A percentile compares a stretch with the other conserved stretches of the same genome.
Evolutionary conservation across 345 rosid genomes (phyloP).

Genomic region (Ceriops decandra): DNA sequence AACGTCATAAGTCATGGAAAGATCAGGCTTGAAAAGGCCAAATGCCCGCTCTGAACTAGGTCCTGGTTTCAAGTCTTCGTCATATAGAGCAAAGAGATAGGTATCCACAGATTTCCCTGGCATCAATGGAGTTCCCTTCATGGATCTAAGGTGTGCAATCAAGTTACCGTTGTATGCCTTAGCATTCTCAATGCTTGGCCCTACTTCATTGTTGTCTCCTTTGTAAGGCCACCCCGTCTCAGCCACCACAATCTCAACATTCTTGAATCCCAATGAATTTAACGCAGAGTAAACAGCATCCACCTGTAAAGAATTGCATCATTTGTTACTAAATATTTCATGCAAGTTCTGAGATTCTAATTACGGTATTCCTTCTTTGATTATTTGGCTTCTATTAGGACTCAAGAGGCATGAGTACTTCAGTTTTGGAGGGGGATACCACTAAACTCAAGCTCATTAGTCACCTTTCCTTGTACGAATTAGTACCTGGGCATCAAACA

Average conservation of each 20-base stretch:
- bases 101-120: constrained; percentile 85
- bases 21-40: constrained; percentile 73
- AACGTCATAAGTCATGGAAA: constrained; percentile 63
- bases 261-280: constrained; percentile 53
- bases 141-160: constrained; percentile 71
- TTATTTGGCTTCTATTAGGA: too few species aligned
- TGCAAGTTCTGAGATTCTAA: too few species aligned
- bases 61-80: constrained; percentile 88
- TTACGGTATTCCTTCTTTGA: too few species aligned
- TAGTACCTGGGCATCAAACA: constrained; percentile 93
- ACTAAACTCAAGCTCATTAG: too few species aligned
- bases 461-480: too few species aligned
- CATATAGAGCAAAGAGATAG: constrained; percentile 75
- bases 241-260: constrained; percentile 82
- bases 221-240: constrained; percentile 99
- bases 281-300: constrained; percentile 82
- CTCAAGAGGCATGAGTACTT: too few species aligned
- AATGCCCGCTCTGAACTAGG: constrained; percentile 63
- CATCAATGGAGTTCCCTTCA: constrained; percentile 85
- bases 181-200: constrained; percentile 73
- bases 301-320: constrained; percentile 38
- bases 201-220: constrained; percentile 72
- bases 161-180: constrained; percentile 77
- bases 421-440: too few species aligned
- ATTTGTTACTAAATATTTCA: not conserved